These are phyloP conservation scores for Fusarium temperatum DNA, from an alignment of 2,329 filamentous ascomycete genomes.

Conservation along the genomic window DNA sequence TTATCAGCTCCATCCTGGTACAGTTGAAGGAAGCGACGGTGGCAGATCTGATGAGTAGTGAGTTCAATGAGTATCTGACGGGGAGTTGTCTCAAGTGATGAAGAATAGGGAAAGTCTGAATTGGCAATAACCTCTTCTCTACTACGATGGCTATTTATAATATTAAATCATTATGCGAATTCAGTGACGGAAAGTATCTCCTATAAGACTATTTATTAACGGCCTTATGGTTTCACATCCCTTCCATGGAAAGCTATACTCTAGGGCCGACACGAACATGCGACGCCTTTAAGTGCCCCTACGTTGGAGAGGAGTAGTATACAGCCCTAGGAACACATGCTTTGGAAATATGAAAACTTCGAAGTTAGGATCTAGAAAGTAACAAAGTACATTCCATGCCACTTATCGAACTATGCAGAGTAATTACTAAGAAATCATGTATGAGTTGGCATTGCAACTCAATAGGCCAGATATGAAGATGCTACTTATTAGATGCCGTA, in stretches of 20 bases:
- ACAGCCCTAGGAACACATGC: background rate
- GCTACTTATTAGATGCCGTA: background rate
- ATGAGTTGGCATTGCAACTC: background rate
- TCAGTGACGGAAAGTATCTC: background rate
- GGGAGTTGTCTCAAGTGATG: no score
- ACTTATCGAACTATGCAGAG: background rate
- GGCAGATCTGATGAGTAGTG: background rate
- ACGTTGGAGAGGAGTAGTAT: background rate
- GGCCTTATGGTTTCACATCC: background rate
- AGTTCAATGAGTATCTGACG: background rate
- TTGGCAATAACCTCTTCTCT: background rate
- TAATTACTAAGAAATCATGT: background rate
- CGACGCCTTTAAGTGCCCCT: no score
- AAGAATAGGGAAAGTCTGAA: background rate
- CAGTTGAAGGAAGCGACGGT: background rate
- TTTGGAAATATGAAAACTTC: background rate
- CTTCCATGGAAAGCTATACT: background rate
- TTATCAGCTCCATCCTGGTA: background rate
- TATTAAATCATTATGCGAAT: no score
- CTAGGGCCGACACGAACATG: background rate
- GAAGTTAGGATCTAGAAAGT: background rate
- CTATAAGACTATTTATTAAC: background rate
- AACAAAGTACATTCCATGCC: background rate
- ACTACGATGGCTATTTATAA: background rate
- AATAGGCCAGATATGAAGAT: background rate